Base-by-base conservation (phyloP, 345 rosid genomes). In the Hibiscus syriacus region DNA sequence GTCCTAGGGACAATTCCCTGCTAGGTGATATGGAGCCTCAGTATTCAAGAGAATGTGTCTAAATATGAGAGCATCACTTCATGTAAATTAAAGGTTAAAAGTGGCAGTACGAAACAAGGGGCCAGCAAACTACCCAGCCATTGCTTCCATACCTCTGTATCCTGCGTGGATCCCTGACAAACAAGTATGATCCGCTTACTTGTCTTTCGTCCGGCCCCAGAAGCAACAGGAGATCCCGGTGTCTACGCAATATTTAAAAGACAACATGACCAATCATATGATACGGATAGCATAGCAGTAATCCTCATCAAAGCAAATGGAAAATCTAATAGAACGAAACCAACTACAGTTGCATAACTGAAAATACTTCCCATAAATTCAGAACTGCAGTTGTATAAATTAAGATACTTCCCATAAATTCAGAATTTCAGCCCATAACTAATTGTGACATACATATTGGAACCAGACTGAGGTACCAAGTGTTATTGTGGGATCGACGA, bases 211-310 rank as follows among this genome's bases (percentile, higher is more conserved):
- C 98, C 96, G 76, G 81, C 80, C 73, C 88, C 96, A 76, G 70
- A 69, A 66, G 86, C 89, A 74, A 90, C 71, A 69, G 98, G 97
- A 41, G 96, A 90, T 64, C 71, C 75, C 32, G 98, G 96, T 68
- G 97, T 93, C 98, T 93, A 90, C 82, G 70, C 38, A 64, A 70
- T 66, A 71, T 38, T 38, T 61, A 61, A 61, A 60, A 61, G 30
- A 61, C 14, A 22, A 3, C 66, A 61, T 58, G 22, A 22, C 48
- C 17, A 61, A 61, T 38, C 2, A 38, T 22, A 38, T 11, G 66
- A 20, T 29, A 2, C 38, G 11, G 3, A 38, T 5, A 26, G 7
- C 8, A 26, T 14, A 2, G 26, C 41, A 17, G 26, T 17, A 34
- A 59, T 17, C 41, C 25, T 58, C 41, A 58, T 58, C 25, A 59